Evolutionary conservation across 805 yeast genomes (phyloP).

Genomic region (Hanseniaspora clermontiae): DNA sequence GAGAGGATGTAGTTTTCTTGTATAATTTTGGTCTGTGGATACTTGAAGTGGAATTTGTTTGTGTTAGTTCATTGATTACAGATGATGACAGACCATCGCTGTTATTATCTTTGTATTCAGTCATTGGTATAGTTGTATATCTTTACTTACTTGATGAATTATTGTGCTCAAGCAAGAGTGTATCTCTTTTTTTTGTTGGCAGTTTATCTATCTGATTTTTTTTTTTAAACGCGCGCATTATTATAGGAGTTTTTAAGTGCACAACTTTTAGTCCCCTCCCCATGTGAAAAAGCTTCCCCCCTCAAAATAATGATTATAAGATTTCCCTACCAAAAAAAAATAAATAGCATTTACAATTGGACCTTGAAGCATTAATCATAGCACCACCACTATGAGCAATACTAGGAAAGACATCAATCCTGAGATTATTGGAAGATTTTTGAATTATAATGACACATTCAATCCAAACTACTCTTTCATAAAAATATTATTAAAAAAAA

Average conservation of each 20-base stretch:
- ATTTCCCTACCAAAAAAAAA: no score
- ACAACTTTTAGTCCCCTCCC: background rate
- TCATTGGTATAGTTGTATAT: background rate
- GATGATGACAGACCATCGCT: background rate
- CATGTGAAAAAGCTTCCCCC: background rate
- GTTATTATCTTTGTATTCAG: background rate
- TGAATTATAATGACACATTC: background rate
- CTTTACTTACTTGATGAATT: background rate
- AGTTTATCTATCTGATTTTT: no score
- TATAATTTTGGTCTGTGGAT: slow-evolving; percentile 8
- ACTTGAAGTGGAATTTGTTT: background rate
- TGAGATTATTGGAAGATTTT: background rate
- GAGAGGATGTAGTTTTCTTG: slow-evolving; percentile 12
- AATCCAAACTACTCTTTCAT: background rate
- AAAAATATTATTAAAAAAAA: background rate
- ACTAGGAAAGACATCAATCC: background rate
- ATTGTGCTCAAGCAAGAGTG: background rate
- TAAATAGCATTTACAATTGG: background rate
- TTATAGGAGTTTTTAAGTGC: background rate
- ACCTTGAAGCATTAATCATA: background rate
- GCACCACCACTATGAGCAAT: background rate
- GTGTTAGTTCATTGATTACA: background rate
- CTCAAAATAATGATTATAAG: background rate
- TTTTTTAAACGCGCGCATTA: background rate
- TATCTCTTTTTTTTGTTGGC: no score